Base-by-base conservation (phyloP, 495 filamentous ascomycete species). In the Cryomyces minteri region DNA sequence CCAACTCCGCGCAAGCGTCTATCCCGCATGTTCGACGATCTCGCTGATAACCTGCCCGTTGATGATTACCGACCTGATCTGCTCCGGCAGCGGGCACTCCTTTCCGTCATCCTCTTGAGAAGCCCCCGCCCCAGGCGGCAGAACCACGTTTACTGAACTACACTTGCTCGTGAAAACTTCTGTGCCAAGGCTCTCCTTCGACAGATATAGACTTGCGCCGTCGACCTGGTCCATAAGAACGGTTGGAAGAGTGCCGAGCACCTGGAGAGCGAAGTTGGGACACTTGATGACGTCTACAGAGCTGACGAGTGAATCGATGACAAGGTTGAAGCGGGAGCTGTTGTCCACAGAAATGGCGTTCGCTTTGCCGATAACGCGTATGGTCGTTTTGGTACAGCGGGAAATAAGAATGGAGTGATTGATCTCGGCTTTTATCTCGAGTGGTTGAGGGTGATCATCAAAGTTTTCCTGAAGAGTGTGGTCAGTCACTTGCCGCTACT, bases 261-360 rank as follows among this genome's bases (percentile, higher is more conserved):
- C 80, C 63, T 96, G 88, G 14, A 96, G 66, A 32, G 85, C 86
- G 58, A 99, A 94, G 54, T 85, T 88, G 46, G 82, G 73, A 45
- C 76, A 85, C 67, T 94, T 94, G 71, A 99, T 88, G 39, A 88
- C 80, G 54, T 96, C 90, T 43, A 99, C 76, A 32, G 79, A 80
- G 43, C 82, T 88, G 39, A 99, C 84, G 31, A 99, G 76, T 0
- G 78, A 82, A 55, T 95, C 88, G 39, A 95, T 72, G 38, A 95
- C 75, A 45, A 99, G 73, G 14, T 81, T 84, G 7, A 86, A 67
- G n/a, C 81, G 77, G 18, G 65, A 75, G 50, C 80, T 88, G 65
- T 94, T 93, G 61, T 94, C 88, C 52, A 96, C 69, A 14, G 87
- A 86, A 49, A 99, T 80, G 9, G 88, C 85, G 62, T 96, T 99